phyloP scores from a whole-genome alignment of 495 filamentous ascomycete species.

The Entonaema liquescens region DNA sequence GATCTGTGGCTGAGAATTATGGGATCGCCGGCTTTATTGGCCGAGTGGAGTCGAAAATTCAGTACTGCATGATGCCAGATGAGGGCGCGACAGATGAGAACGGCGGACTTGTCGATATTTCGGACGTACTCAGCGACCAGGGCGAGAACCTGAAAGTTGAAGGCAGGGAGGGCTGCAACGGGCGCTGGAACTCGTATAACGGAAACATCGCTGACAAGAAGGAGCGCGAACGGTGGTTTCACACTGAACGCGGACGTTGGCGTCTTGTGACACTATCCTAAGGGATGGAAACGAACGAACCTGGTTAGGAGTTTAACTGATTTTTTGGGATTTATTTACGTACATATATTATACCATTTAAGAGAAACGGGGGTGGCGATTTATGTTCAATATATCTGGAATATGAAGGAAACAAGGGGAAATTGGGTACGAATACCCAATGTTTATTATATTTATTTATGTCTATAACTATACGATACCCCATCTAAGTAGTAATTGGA shows the following conservation, averaged over 20 bases:
- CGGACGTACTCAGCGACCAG: conserved; percentile 57
- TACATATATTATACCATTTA: conserved; percentile 28
- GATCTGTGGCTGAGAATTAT: conserved; percentile 52
- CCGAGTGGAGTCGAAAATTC: conserved; percentile 60
- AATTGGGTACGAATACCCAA: not conserved
- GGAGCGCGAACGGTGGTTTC: conserved; percentile 59
- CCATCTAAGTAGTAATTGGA: conserved; percentile 2
- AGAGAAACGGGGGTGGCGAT: not conserved
- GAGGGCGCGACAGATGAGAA: conserved; percentile 63
- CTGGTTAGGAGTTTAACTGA: not conserved
- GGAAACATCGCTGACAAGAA: conserved; percentile 54
- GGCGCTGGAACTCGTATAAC: conserved; percentile 62
- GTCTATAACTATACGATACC: conserved; percentile 3
- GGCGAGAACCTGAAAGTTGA: conserved; percentile 51
- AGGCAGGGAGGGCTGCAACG: conserved; percentile 59
- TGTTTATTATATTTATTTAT: not conserved
- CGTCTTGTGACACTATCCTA: conserved; percentile 48
- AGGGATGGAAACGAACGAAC: not conserved
- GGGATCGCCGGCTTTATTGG: conserved; percentile 68
- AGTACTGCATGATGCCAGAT: conserved; percentile 68
- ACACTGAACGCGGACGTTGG: conserved; percentile 60
- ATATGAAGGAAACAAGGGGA: not conserved
- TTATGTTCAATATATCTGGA: not conserved
- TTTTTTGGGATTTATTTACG: conserved; percentile 21
- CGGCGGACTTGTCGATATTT: conserved; percentile 63